phyloP scores from a whole-genome alignment of 106 monocot species.

The Chionographis japonica region DNA sequence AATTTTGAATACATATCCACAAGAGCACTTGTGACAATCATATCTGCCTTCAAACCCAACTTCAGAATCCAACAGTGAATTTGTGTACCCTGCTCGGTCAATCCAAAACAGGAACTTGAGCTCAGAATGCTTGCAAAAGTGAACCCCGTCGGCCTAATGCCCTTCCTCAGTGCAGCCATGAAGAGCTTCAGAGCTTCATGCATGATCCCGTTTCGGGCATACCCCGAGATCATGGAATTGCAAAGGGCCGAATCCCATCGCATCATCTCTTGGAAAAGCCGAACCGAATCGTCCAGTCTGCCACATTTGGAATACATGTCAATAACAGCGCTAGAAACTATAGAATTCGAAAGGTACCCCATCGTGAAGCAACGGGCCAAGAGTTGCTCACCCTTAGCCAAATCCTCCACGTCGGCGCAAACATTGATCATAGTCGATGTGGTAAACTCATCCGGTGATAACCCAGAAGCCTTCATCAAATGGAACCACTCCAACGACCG shows the following conservation, averaged over 20 bases:
- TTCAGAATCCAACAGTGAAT: constrained; percentile 56
- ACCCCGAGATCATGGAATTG: constrained; percentile 53
- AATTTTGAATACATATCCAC: constrained; percentile 60
- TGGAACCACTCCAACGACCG: constrained; percentile 36
- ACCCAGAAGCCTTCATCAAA: constrained; percentile 33
- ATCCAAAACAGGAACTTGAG: constrained; percentile 40
- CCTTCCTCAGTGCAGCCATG: constrained; percentile 18
- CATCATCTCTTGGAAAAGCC: constrained; percentile 35
- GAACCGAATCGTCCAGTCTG: constrained; percentile 55
- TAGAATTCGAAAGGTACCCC: constrained; percentile 59
- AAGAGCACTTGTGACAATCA: constrained; percentile 51
- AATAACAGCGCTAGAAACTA: constrained; percentile 79
- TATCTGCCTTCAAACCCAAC: constrained; percentile 42
- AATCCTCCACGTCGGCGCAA: constrained; percentile 28
- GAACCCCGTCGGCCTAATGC: constrained; percentile 56
- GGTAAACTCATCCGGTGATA: constrained; percentile 53
- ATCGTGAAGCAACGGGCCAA: constrained; percentile 58
- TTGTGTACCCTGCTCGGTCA: constrained; percentile 35
- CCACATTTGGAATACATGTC: constrained; percentile 88
- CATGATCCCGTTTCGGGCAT: constrained; percentile 21
- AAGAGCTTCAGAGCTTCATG: constrained; percentile 47
- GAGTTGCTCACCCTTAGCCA: constrained; percentile 66
- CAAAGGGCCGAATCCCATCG: constrained; percentile 46
- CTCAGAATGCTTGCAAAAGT: constrained; percentile 57
- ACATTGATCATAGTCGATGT: constrained; percentile 45